Conservation (phyloP, 352 stramenopile genomes). For the Paralagenidium karlingii region DNA sequence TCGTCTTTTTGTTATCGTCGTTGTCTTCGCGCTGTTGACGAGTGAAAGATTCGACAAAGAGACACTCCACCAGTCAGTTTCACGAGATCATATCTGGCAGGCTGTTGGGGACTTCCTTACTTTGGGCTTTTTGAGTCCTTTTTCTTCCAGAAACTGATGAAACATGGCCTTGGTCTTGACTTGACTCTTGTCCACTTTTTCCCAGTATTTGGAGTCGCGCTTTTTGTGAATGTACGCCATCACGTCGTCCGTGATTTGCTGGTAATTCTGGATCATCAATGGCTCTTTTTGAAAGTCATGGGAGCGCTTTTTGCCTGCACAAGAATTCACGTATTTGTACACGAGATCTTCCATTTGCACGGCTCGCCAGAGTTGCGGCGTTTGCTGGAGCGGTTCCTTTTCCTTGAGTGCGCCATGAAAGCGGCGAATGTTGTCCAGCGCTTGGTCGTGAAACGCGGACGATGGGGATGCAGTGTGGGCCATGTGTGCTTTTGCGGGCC, state of each 20-base stretch:
- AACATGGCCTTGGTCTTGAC: slow-evolving; percentile 1
- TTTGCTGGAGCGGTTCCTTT: not conserved
- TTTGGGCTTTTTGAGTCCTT: too few relatives aligned
- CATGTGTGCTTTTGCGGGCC: too few relatives aligned
- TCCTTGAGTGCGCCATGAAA: not conserved
- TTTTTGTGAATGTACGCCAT: not conserved
- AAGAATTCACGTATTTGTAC: slow-evolving; percentile 1
- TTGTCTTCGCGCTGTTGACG: too few relatives aligned
- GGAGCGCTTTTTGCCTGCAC: not conserved
- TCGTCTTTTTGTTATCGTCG: too few relatives aligned
- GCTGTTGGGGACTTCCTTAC: too few relatives aligned
- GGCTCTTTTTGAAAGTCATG: slow-evolving; percentile 1
- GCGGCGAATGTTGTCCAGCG: not conserved
- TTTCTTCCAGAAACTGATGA: slow-evolving; percentile 1
- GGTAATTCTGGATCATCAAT: not conserved
- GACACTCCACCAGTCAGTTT: too few relatives aligned
- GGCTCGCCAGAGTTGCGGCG: slow-evolving; percentile 3
- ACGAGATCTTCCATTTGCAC: not conserved
- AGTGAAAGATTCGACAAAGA: too few relatives aligned
- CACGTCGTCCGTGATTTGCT: not conserved
- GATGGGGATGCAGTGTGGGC: not conserved
- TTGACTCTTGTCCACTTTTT: not conserved
- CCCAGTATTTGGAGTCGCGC: slow-evolving; percentile 1
- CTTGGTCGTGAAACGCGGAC: not conserved
- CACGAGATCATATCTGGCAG: too few relatives aligned